A percentile compares a stretch with the other conserved stretches of the same genome.
Evolutionary conservation across 179 eudicot species (phyloP).

Genomic region (Nepenthes alata): DNA sequence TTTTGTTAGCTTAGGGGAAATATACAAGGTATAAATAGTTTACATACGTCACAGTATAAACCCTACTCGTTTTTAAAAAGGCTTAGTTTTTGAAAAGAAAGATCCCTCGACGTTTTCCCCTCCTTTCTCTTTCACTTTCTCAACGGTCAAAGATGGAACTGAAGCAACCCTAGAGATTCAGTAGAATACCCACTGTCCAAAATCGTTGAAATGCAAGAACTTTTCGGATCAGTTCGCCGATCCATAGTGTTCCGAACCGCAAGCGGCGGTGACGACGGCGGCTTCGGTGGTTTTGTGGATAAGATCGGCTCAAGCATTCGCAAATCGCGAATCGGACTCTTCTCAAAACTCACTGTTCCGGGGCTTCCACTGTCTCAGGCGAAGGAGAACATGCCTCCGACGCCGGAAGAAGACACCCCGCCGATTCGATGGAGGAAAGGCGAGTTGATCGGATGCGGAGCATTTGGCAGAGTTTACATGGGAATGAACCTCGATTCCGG

Average conservation of each 20-base stretch:
- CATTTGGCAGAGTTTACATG: conserved; percentile 77
- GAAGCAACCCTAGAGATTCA: conserved; percentile 6
- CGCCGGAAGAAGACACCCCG: conserved; percentile 25
- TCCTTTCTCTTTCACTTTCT: conserved; percentile 2
- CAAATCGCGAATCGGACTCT: conserved; percentile 45
- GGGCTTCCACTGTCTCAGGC: conserved; percentile 22
- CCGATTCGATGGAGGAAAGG: conserved; percentile 66
- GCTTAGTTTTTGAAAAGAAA: background rate
- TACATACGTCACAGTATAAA: no score
- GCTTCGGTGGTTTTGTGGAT: conserved; percentile 43
- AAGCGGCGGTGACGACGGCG: conserved; percentile 17
- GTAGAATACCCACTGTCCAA: conserved; percentile 1
- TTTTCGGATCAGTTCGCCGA: conserved; percentile 73
- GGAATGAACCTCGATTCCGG: conserved; percentile 88
- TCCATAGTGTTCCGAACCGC: conserved; percentile 47
- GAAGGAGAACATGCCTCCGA: conserved; percentile 29
- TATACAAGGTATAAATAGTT: no score
- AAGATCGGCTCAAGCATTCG: conserved; percentile 56
- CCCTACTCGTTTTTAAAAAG: no score
- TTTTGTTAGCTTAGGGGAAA: no score
- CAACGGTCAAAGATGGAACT: conserved; percentile 2
- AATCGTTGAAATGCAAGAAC: conserved; percentile 40
- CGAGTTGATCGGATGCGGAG: conserved; percentile 77
- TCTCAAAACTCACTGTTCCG: conserved; percentile 30
- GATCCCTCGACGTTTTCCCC: conserved; percentile 2